These are phyloP conservation scores for Botrytis squamosa DNA, from an alignment of 2,329 filamentous ascomycete genomes.

Conservation along the genomic window DNA sequence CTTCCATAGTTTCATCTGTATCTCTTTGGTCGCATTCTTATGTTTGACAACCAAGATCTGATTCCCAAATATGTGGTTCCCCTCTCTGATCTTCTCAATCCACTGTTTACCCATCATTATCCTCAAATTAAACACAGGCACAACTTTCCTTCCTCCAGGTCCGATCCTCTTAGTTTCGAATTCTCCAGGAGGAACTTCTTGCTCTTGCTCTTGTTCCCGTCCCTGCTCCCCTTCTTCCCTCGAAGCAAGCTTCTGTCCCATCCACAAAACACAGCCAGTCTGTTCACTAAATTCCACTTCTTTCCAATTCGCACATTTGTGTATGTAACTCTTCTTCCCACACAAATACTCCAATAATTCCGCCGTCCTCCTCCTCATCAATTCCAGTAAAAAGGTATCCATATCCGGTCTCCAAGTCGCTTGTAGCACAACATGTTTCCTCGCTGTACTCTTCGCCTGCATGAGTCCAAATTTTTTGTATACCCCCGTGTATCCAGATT, in stretches of 20 bases:
- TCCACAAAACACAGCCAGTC: slow-evolving; percentile 34
- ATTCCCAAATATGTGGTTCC: slow-evolving; percentile 36
- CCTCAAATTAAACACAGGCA: slow-evolving; percentile 54
- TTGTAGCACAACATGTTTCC: slow-evolving; percentile 19
- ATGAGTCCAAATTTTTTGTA: not conserved
- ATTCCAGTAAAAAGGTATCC: slow-evolving; percentile 50
- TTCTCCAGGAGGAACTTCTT: slow-evolving; percentile 35
- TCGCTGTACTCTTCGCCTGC: not conserved
- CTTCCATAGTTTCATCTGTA: slow-evolving; percentile 57
- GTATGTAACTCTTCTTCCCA: slow-evolving; percentile 43
- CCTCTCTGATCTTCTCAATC: slow-evolving; percentile 42
- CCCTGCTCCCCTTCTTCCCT: not conserved
- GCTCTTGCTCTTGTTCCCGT: slow-evolving; percentile 23
- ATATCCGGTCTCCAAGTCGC: slow-evolving; percentile 54
- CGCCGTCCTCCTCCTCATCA: slow-evolving; percentile 49
- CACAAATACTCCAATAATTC: slow-evolving; percentile 48
- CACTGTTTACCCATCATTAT: slow-evolving; percentile 52
- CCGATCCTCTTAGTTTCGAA: slow-evolving; percentile 49
- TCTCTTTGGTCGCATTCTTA: slow-evolving; percentile 43
- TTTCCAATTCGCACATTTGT: slow-evolving; percentile 46
- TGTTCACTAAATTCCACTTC: slow-evolving; percentile 43
- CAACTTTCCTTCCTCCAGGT: slow-evolving; percentile 28
- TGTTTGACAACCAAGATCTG: slow-evolving; percentile 44
- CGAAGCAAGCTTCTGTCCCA: slow-evolving; percentile 23
- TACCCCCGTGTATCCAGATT: not conserved